Evolutionary conservation across 129 eudicot genomes (phyloP).

Genomic region (Tagetes erecta): DNA sequence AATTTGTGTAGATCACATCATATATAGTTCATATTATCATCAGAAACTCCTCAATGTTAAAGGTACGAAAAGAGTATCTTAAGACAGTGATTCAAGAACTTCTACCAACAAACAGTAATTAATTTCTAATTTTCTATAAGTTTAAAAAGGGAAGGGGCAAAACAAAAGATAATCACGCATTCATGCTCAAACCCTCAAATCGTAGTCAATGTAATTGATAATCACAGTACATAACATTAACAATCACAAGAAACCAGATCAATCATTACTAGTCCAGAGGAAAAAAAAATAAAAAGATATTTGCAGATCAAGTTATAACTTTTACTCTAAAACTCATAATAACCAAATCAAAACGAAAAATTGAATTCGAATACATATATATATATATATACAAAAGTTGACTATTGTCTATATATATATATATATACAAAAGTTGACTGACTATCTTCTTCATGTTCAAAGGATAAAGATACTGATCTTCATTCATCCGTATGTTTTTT

Average conservation of each 20-base stretch:
- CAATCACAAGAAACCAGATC: neutral
- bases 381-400: neutral
- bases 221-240: neutral
- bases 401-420: neutral
- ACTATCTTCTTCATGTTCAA: neutral
- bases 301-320: neutral
- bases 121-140: neutral
- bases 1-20: neutral
- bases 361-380: neutral
- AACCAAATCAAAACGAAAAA: neutral
- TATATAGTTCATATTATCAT: neutral
- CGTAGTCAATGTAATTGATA: neutral
- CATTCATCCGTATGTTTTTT: neutral
- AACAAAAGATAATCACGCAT: neutral
- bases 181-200: neutral
- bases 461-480: conserved; percentile 2
- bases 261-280: neutral
- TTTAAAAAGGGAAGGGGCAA: neutral
- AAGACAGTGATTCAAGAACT: neutral
- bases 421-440: neutral
- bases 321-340: neutral
- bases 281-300: neutral
- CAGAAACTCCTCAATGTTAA: neutral
- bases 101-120: neutral
- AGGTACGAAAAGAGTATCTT: neutral